phyloP scores from a whole-genome alignment of 805 yeast species.

The Candida quercuum region DNA sequence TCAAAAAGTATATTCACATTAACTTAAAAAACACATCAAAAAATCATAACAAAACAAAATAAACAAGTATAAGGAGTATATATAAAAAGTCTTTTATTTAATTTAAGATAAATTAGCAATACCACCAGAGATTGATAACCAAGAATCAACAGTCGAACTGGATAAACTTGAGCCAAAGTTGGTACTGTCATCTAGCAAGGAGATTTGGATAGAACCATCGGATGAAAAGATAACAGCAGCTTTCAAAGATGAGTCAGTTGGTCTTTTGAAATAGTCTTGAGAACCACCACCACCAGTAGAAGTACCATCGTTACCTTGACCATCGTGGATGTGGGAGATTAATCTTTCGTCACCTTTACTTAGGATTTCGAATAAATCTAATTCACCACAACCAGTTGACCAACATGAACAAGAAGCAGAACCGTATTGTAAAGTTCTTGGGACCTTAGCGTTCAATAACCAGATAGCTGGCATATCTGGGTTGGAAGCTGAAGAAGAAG shows the following conservation, averaged over 20 bases:
- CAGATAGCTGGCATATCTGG: slow-evolving; percentile 98
- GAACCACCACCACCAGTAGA: slow-evolving; percentile 81
- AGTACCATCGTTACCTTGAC: slow-evolving; percentile 61
- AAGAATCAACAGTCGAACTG: slow-evolving; percentile 48
- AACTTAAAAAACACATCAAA: not conserved
- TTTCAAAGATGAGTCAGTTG: slow-evolving; percentile 68
- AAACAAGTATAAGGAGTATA: not conserved
- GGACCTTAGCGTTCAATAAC: slow-evolving; percentile 92
- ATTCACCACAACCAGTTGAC: slow-evolving; percentile 96
- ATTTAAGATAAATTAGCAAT: slow-evolving; percentile 26
- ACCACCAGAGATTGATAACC: slow-evolving; percentile 54
- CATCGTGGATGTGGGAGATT: slow-evolving; percentile 78
- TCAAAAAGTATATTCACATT: not conserved
- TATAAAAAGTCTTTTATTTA: not conserved
- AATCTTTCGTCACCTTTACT: slow-evolving; percentile 69
- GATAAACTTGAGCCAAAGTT: slow-evolving; percentile 51
- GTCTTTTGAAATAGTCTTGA: slow-evolving; percentile 83
- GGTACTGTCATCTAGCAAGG: slow-evolving; percentile 48
- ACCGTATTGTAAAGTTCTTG: slow-evolving; percentile 96
- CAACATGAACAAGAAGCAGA: slow-evolving; percentile 85
- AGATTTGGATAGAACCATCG: slow-evolving; percentile 50
- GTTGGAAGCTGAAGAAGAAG: slow-evolving; percentile 46
- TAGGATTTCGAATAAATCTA: slow-evolving; percentile 89
- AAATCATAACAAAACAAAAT: not conserved
- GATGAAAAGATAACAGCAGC: slow-evolving; percentile 83